Evolutionary conservation across 148 eudicot genomes (phyloP).

Genomic region (Rheum nobile): DNA sequence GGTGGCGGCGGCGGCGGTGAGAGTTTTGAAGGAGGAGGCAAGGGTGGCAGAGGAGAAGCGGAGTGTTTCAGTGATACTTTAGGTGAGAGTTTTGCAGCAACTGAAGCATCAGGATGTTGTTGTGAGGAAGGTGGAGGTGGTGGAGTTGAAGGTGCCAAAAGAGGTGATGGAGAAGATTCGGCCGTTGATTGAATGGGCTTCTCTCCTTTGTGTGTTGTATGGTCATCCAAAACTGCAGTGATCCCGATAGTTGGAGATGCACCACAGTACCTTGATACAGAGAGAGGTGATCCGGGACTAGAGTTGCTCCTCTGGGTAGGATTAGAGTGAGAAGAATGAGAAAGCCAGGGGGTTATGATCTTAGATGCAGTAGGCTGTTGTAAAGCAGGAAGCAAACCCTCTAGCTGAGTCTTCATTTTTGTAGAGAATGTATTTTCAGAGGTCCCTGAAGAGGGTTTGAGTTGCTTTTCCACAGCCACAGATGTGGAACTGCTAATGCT

Average conservation of each 20-base stretch:
- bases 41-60: conserved; percentile 7
- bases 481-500: conserved; percentile 12
- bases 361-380: conserved; percentile 34
- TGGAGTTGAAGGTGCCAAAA: conserved; percentile 3
- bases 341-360: conserved; percentile 34
- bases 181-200: conserved; percentile 14
- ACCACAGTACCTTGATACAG: conserved; percentile 39
- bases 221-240: conserved; percentile 58
- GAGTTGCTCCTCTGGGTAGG: conserved; percentile 29
- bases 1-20: conserved; percentile 10
- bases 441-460: conserved; percentile 14
- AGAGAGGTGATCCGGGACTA: conserved; percentile 39
- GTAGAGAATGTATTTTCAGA: conserved; percentile 16
- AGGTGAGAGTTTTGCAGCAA: neutral
- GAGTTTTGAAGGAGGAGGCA: neutral
- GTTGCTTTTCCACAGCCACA: conserved; percentile 13
- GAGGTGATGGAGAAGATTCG: conserved; percentile 17
- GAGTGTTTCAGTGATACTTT: neutral
- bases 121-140: conserved; percentile 11
- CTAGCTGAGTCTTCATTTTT: conserved; percentile 22
- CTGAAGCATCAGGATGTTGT: neutral
- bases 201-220: conserved; percentile 22
- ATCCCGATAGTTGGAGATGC: conserved; percentile 59
- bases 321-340: conserved; percentile 34
- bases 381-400: conserved; percentile 22